Base-by-base conservation (phyloP, 129 eudicot genomes). In the Lonicera japonica region DNA sequence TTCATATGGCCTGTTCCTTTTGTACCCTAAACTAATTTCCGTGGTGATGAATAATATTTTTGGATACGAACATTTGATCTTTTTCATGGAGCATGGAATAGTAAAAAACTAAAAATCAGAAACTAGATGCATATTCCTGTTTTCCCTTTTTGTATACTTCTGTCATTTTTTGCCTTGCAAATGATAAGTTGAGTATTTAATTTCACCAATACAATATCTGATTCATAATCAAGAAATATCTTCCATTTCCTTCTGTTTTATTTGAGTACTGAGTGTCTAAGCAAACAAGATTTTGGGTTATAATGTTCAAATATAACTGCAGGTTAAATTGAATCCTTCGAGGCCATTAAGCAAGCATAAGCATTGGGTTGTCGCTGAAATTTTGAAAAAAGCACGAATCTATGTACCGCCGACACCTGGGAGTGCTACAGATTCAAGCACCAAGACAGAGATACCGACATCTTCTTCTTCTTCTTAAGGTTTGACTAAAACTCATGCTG, bases 301-400 rank as follows among this genome's bases (percentile, higher is more conserved):
- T 39, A 51, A 61, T 29, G 29, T 68, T 56, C 40, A 56, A 58
- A 25, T 62, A 20, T 34, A 21, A 6, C 56, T 80, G 48, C 73
- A 90, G 95, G 96, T 91, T 60, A 79, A 69, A 46, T 70, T 91
- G 73, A 94, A 91, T 64, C 88, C 94, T 45, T 79, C 94, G 3
- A 74, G 95, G 68, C 97, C 97, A 16, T 74, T 91, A 25, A 91
- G 97, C 89, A 91, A 91, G 71, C 79, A 79, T 14, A 91, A 87
- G 78, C 65, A 73, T 56, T 87, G 97, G 97, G 59, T 77, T 47
- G 95, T 91, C 45, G 86, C 90, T 1, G 97, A 87, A 54, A 91
- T 91, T 70, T 74, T 91, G 69, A 91, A 91, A 65, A 87, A 80
- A 51, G 95, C 95, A 21, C 74, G 76, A 24, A 84, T 91, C 54